Evolutionary conservation across 2,329 filamentous ascomycete species (phyloP).

Genomic region (Colletotrichum cuscutae): DNA sequence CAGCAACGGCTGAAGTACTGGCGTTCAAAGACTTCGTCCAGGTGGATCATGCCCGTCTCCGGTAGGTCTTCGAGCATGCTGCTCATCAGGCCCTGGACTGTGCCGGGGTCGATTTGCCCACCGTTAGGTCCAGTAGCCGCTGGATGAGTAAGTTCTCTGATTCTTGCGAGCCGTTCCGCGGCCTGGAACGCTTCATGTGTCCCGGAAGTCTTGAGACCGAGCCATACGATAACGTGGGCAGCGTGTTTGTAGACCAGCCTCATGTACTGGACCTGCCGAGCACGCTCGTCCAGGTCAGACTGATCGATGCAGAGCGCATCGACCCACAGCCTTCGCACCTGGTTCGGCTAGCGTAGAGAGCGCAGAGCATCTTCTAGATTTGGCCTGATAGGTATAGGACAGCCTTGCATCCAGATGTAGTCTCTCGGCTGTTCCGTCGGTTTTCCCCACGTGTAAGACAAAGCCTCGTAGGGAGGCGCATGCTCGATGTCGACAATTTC

Average conservation of each 20-base stretch:
- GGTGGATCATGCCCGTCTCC: constrained; percentile 10
- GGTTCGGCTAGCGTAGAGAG: constrained; percentile 13
- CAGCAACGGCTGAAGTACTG: constrained; percentile 26
- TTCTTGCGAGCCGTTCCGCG: constrained; percentile 15
- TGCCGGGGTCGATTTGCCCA: background rate
- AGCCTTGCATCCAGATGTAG: constrained; percentile 26
- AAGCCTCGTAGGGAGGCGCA: constrained; percentile 33
- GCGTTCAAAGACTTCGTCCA: constrained; percentile 20
- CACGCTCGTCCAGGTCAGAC: constrained; percentile 23
- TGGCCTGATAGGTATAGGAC: constrained; percentile 20
- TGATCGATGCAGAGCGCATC: constrained; percentile 41
- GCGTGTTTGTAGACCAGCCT: constrained; percentile 28
- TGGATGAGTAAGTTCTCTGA: constrained; percentile 20
- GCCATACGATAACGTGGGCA: constrained; percentile 19
- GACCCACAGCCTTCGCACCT: constrained; percentile 37
- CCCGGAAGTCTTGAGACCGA: constrained; percentile 17
- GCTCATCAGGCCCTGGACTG: background rate
- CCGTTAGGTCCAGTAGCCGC: background rate
- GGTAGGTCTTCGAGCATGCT: constrained; percentile 23
- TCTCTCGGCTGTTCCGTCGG: constrained; percentile 24
- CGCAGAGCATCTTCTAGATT: constrained; percentile 27
- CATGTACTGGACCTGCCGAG: constrained; percentile 30
- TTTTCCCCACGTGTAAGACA: constrained; percentile 35
- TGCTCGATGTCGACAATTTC: constrained; percentile 27
- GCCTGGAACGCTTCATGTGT: constrained; percentile 24